Conservation (phyloP, 2,329 filamentous ascomycete species). For the Sarocladium brachiariae region DNA sequence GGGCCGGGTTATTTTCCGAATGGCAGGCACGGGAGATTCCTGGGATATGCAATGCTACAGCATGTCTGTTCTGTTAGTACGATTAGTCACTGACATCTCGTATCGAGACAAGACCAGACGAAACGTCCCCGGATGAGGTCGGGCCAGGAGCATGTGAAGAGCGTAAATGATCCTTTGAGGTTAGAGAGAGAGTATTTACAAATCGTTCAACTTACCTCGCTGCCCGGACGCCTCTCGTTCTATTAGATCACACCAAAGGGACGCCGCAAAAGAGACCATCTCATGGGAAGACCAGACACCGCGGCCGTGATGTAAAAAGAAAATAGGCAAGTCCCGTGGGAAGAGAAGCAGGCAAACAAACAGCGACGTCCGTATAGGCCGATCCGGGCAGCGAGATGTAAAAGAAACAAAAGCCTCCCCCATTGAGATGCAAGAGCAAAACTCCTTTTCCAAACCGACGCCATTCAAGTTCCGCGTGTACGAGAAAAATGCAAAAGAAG, state of each 20-base stretch:
- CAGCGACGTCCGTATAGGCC: conserved; percentile 12
- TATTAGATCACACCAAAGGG: conserved; percentile 19
- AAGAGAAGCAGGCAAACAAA: conserved; percentile 15
- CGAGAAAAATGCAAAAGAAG: conserved; percentile 6
- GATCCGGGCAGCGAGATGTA: conserved; percentile 7
- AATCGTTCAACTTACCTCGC: conserved; percentile 44
- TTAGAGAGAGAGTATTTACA: conserved; percentile 46
- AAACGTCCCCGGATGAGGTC: conserved; percentile 5
- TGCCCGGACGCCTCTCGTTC: conserved; percentile 37
- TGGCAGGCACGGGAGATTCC: not conserved
- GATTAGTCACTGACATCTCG: not conserved
- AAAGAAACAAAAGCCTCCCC: conserved; percentile 8
- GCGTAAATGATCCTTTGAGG: conserved; percentile 28
- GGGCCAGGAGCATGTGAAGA: conserved; percentile 12
- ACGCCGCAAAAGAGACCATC: conserved; percentile 1
- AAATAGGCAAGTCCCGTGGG: conserved; percentile 7
- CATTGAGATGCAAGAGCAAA: not conserved
- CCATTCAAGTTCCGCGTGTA: not conserved
- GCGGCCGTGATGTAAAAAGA: conserved; percentile 8
- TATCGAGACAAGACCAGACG: not conserved
- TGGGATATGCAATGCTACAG: not conserved
- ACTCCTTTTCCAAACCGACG: conserved; percentile 8
- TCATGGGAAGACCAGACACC: conserved; percentile 1
- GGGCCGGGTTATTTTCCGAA: no score
- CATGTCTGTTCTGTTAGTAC: not conserved